Evolutionary conservation across 1,139 yeast genomes (phyloP), one percentile per base, ranked within the genome.

Genomic region (Geotrichum australiense): DNA sequence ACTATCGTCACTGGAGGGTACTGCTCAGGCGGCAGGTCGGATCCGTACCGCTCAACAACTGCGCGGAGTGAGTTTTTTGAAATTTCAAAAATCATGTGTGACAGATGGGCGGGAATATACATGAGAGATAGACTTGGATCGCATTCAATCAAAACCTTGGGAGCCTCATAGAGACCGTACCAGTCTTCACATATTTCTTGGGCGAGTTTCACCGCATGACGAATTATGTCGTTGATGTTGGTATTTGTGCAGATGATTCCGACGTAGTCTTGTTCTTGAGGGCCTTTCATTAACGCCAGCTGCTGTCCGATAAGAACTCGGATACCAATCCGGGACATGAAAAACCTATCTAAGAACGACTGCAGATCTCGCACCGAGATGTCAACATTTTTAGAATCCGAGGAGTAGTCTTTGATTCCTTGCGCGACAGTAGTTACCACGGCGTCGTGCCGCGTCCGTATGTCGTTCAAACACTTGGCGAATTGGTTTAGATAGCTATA

Each of bases 371-470:
- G 71, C 15, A 39, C 21, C 5, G 42, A 33, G 18, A 25, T 5
- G 1, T 18, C 34, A 8, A n/a, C 22, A 27, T 22, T 24, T 11
- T 24, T 26, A 20, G 45, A 41, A 2, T 53, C 56, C 22, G 54
- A 48, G 18, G 58, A 47, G 29, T 95, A 87, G 62, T 84, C 94
- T 55, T 81, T 80, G 11, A 86, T 94, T 12, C 96, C 96, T 54
- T 84, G 89, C 1, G 96, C 96, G 62, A 87, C 80, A 0, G 95
- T 86, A 10, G 94, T 83, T 10, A 87, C 96, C 0, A 94, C 89
- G 2, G 95, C 94, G 63, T 87, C 96, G 58, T 87, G 96, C 38
- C 96, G 70, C 53, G 74, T 76, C 56, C 86, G 85, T 59, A 86
- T 86, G 50, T 73, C 75, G 39, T 76, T 73, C 47, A 86, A 66